These are phyloP conservation scores for Hebeloma cylindrosporum DNA, from an alignment of 768 basidiomycete genomes.

Conservation along the genomic window DNA sequence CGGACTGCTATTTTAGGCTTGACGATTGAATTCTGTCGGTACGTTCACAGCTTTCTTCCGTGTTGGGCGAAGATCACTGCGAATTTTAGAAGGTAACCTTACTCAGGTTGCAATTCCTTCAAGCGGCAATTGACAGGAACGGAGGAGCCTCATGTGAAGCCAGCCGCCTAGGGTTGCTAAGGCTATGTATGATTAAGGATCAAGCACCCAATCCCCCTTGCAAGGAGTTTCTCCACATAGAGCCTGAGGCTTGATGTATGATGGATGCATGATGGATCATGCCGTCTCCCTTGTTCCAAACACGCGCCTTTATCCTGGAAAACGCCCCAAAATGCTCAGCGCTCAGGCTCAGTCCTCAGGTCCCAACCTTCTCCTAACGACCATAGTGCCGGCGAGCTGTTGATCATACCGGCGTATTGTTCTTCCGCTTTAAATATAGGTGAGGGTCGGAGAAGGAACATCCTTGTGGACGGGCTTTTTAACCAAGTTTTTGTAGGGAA, in stretches of 20 bases:
- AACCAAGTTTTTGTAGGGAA: too few relatives aligned
- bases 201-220: conserved; percentile 3
- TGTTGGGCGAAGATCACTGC: conserved; percentile 24
- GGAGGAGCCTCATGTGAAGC: conserved; percentile 20
- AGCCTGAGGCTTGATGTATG: neutral
- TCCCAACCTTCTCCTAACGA: too few relatives aligned
- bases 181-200: conserved; percentile 10
- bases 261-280: neutral
- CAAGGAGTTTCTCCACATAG: conserved; percentile 2
- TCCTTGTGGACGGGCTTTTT: too few relatives aligned
- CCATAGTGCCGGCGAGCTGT: too few relatives aligned
- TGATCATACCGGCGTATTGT: too few relatives aligned
- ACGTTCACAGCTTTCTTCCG: conserved; percentile 20
- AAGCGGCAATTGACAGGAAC: conserved; percentile 22
- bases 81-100: conserved; percentile 20
- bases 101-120: conserved; percentile 11
- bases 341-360: too few relatives aligned
- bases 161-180: conserved; percentile 20
- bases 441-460: too few relatives aligned
- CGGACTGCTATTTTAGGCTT: conserved; percentile 14
- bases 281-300: too few relatives aligned
- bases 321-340: too few relatives aligned
- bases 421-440: too few relatives aligned
- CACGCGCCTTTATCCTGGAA: too few relatives aligned
- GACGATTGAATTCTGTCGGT: conserved; percentile 8